Conservation (phyloP, 192 early-diverging fungal genomes). For the Podila minutissima region DNA sequence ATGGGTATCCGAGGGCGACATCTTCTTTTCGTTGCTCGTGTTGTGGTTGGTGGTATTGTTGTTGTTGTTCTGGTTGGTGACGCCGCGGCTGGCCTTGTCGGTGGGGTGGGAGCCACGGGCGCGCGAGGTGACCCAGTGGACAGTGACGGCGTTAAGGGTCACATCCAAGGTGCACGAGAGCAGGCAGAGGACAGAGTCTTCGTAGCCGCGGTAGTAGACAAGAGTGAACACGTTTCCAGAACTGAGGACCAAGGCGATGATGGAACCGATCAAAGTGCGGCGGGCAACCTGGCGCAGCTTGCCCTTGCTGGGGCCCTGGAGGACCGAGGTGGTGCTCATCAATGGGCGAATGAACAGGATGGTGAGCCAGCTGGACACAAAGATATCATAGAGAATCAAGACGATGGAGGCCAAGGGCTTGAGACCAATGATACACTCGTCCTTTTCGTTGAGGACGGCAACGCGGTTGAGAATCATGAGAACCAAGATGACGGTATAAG, state of each 20-base stretch:
- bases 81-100: constrained; percentile 20
- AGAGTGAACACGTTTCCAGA: constrained; percentile 55
- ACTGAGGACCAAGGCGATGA: constrained; percentile 54
- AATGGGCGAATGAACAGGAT: constrained; percentile 45
- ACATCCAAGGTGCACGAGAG: constrained; percentile 59
- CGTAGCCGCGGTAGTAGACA: constrained; percentile 46
- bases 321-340: constrained; percentile 34
- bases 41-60: constrained; percentile 2
- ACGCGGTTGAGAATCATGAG: constrained; percentile 39
- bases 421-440: constrained; percentile 27
- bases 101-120: constrained; percentile 6
- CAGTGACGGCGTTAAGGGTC: constrained; percentile 52
- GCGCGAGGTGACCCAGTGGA: constrained; percentile 58
- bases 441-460: constrained; percentile 26
- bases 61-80: constrained; percentile 13
- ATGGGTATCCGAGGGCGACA: constrained; percentile 26
- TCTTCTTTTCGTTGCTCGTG: constrained; percentile 19
- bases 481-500: constrained; percentile 29
- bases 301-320: constrained; percentile 37
- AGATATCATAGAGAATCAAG: constrained; percentile 44
- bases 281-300: constrained; percentile 49
- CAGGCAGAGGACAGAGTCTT: constrained; percentile 56
- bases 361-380: constrained; percentile 42
- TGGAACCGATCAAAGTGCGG: constrained; percentile 52
- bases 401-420: constrained; percentile 32